Evolutionary conservation across 208 protist species (phyloP), one percentile per base, ranked within the genome.

Genomic region (Balamuthia mandrillaris): DNA sequence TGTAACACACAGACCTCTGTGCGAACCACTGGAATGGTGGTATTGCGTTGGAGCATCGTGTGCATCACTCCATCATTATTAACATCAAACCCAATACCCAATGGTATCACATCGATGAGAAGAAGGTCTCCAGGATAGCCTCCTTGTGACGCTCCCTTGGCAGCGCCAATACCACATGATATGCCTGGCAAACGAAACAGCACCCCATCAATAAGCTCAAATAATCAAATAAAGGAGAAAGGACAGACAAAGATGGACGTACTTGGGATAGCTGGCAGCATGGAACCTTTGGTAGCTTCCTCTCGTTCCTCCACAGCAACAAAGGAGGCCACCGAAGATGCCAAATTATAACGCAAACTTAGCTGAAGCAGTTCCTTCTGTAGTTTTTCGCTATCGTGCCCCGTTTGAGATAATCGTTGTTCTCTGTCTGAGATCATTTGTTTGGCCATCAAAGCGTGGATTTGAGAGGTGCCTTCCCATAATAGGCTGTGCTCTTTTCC

Each of bases 1-100:
- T n/a, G n/a, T n/a, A n/a, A n/a, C n/a, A n/a, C n/a, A n/a, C n/a
- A n/a, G n/a, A n/a, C n/a, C n/a, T n/a, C n/a, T n/a, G n/a, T n/a
- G n/a, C n/a, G n/a, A n/a, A n/a, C n/a, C n/a, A n/a, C n/a, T 49
- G 97, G 97, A 74, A 98, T 97, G 27, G 95, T 95, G 12, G 97
- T 96, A 91, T 98, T 98, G 78, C 97, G 89, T 81, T 91, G 86
- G 83, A 98, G 98, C 35, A 98, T 83, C 18, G 75, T 83, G 18
- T 96, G 96, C 95, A 98, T 97, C 18, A 97, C 90, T 88, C 95
- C 96, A 86, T 95, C 95, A 47, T 94, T 92, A 14, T 95, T 97
- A 86, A 72, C 39, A 27, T 98, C 96, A 83, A 97, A 70, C 84
- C 96, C 96, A 5, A 98, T 65, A 21, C 94, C 94, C 27, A 98